phyloP scores from a whole-genome alignment of 305 asterid species.

The Solanum hybrid region DNA sequence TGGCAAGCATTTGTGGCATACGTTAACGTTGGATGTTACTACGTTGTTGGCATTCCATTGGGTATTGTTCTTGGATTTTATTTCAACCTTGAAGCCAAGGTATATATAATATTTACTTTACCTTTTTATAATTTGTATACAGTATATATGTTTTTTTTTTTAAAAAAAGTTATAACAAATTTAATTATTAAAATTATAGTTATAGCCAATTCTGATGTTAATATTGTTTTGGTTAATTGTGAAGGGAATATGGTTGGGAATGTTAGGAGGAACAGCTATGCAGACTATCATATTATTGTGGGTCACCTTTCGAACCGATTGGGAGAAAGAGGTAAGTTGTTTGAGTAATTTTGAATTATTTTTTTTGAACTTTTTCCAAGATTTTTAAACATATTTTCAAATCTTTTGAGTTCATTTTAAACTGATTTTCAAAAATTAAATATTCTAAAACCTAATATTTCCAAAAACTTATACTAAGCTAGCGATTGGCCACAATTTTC shows the following conservation, averaged over 20 bases:
- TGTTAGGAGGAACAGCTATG: slow-evolving; percentile 23
- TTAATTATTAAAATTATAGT: neutral
- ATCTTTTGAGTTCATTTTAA: neutral
- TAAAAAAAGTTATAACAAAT: too few relatives aligned
- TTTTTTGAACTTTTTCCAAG: neutral
- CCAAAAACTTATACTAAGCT: neutral
- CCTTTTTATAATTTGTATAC: neutral
- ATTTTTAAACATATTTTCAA: too few relatives aligned
- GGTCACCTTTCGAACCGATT: slow-evolving; percentile 20
- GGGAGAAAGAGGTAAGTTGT: slow-evolving; percentile 18
- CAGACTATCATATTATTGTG: slow-evolving; percentile 20
- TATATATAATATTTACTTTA: neutral
- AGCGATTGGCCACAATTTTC: neutral
- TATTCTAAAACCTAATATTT: too few relatives aligned
- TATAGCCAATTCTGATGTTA: neutral
- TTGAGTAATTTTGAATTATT: neutral
- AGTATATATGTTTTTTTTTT: neutral
- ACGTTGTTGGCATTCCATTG: slow-evolving; percentile 28
- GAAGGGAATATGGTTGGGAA: slow-evolving; percentile 24
- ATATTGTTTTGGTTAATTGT: neutral
- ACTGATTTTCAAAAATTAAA: too few relatives aligned
- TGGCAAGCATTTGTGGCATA: slow-evolving; percentile 70
- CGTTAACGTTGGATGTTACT: slow-evolving; percentile 58
- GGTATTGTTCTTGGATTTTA: slow-evolving; percentile 23
- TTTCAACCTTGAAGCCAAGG: slow-evolving; percentile 19